Evolutionary conservation across 768 basidiomycete genomes (phyloP), one percentile per base, ranked within the genome.

Genomic region (Hericium coralloides): DNA sequence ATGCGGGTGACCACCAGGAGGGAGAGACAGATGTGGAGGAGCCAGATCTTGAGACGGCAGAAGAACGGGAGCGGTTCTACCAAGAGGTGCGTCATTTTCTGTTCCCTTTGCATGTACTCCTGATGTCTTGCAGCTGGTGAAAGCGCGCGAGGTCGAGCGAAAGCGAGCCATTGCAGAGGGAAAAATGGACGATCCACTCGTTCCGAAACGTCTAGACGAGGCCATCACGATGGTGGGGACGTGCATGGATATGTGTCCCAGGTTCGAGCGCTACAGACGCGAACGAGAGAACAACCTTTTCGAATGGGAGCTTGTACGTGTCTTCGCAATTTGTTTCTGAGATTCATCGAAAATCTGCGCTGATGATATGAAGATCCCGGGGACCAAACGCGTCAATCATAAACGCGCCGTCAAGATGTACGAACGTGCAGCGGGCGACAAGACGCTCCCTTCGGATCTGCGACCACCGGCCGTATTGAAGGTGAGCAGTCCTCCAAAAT

Each of bases 181-280:
- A 6, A 85, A 89, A 65, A 93, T 97, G 81, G 88, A 91, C 60
- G 92, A 92, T 66, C 94, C 93, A 0, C 66, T 79, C 43, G 84
- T 85, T 10, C 84, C 87, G 2, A 87, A 87, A 66, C 79, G 86
- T 14, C 77, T 97, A 2, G 90, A 90, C 63, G 86, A 95, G 61
- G 94, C 95, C 17, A 93, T 95, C 55, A 87, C 86, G n/a, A 86
- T 98, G 68, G 82, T 90, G 14, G 95, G 95, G 22, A 95, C 92
- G 1, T 98, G 95, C 66, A 72, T 78, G 73, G 87, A 90, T 59
- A 97, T 98, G 93, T 98, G 95, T 67, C 94, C 95, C 2, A 82
- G 88, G 43, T 97, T 92, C 65, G 95, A 98, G 70, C 79, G 90
- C 25, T 94, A 95, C 68, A 79, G 92, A 61, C 79, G 95, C 38